Conservation (phyloP, 1,284 basidiomycete species). For the Rhodotorula mucilaginosa region DNA sequence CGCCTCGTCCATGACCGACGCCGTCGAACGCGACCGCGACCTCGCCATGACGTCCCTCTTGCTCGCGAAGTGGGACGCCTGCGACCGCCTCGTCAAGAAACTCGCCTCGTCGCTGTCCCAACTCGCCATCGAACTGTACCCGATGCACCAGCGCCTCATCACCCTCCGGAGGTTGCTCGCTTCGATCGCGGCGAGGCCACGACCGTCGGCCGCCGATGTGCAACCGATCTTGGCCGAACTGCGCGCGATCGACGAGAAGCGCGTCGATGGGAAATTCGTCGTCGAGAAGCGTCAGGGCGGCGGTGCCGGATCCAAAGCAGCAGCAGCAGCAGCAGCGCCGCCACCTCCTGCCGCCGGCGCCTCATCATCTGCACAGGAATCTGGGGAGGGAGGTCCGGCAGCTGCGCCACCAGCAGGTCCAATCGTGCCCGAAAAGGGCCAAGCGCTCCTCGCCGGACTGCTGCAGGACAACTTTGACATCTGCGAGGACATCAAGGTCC, state of each 20-base stretch:
- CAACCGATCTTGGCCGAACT: constrained; percentile 90
- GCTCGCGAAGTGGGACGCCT: constrained; percentile 84
- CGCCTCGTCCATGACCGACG: constrained; percentile 10
- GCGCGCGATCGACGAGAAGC: constrained; percentile 82
- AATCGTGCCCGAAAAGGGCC: constrained; percentile 36
- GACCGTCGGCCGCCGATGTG: constrained; percentile 78
- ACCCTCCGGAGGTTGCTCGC: constrained; percentile 84
- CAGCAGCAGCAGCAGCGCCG: not conserved
- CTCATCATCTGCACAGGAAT: not conserved
- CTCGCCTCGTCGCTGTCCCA: constrained; percentile 80
- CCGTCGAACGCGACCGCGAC: constrained; percentile 61
- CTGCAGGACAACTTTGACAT: constrained; percentile 98
- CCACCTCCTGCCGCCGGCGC: not conserved
- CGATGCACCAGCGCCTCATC: constrained; percentile 85
- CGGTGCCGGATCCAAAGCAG: not conserved
- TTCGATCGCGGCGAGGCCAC: constrained; percentile 80
- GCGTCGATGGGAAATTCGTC: constrained; percentile 51
- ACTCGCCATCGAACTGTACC: constrained; percentile 79
- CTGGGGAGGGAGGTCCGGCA: not conserved
- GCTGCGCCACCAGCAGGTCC: not conserved
- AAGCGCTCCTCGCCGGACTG: constrained; percentile 62
- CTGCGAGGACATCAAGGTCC: constrained; percentile 89
- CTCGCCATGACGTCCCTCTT: constrained; percentile 78
- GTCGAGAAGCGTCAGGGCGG: constrained; percentile 10
- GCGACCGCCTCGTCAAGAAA: constrained; percentile 72